Base-by-base conservation (phyloP, 2,329 filamentous ascomycete genomes). In the Fusarium verrucosum region DNA sequence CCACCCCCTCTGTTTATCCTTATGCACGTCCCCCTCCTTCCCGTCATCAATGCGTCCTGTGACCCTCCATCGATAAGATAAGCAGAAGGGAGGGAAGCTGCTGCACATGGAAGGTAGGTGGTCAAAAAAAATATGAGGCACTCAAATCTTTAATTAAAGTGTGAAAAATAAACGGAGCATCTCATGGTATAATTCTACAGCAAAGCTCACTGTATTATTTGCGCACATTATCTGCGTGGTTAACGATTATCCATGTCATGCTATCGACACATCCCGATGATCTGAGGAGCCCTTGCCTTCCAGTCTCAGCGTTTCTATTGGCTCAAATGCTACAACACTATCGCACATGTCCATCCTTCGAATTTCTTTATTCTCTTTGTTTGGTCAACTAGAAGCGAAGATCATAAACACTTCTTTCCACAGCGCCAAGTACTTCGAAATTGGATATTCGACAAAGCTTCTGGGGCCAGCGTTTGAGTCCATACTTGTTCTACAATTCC, bases 1-100 rank as follows among this genome's bases (percentile, higher is more conserved):
- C 61, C 62, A 56, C 55, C 62, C 59, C 61, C 50, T 65, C 55
- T 19, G 33, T 59, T 41, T 46, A 41, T 54, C 36, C 17, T 42
- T 36, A 54, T 61, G 58, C 56, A 61, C 58, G 42, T 56, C 47
- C 52, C 62, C 62, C 64, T 60, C 44, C 57, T 65, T 65, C 63
- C 63, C 44, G 63, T 58, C 64, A 65, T 66, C 58, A 52, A 33
- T 43, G 43, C 40, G 46, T 65, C 63, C 47, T 63, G 63, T 66
- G 64, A 67, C 63, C 42, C 41, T 59, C 43, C 64, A 66, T 67
- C 63, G 63, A 66, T 67, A 66, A 67, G 23, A 65, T 51, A 49
- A 49, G 22, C 14, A 40, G 26, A 35, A 41, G 40, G 25, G 55
- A 26, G 16, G 5, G 28, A n/a, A n/a, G n/a, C n/a, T n/a, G n/a